phyloP scores from a whole-genome alignment of 1,284 basidiomycete genomes.

The Cryptococcus wingfieldii region DNA sequence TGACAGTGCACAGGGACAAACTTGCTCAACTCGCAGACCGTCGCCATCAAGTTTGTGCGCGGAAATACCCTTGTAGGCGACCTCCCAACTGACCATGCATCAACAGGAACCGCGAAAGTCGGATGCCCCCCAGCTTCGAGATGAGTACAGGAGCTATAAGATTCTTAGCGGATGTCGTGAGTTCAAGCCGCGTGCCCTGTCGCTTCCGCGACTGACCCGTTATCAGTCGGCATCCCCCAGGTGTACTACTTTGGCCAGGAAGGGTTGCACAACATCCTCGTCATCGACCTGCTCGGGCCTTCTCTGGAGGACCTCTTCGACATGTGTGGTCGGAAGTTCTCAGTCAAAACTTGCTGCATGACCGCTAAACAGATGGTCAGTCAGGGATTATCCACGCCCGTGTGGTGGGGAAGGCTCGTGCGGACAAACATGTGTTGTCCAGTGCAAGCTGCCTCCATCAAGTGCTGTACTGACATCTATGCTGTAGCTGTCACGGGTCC shows the following conservation, averaged over 20 bases:
- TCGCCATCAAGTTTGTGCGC: slow-evolving; percentile 96
- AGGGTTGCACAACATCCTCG: slow-evolving; percentile 94
- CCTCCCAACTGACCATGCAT: not conserved
- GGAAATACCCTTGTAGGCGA: not conserved
- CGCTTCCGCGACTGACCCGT: slow-evolving; percentile 3
- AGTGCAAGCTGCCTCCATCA: not conserved
- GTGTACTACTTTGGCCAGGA: slow-evolving; percentile 98
- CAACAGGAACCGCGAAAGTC: slow-evolving; percentile 87
- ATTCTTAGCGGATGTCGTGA: slow-evolving; percentile 85
- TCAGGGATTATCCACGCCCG: slow-evolving; percentile 9
- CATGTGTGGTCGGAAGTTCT: slow-evolving; percentile 92
- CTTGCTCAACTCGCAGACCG: slow-evolving; percentile 88
- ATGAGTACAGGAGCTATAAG: slow-evolving; percentile 96
- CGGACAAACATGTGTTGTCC: not conserved
- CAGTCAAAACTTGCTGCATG: slow-evolving; percentile 94
- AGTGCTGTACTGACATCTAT: not conserved
- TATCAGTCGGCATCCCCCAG: slow-evolving; percentile 78
- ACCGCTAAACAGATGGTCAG: slow-evolving; percentile 91
- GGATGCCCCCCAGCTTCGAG: slow-evolving; percentile 89
- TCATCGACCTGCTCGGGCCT: slow-evolving; percentile 90
- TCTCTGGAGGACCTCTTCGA: slow-evolving; percentile 92
- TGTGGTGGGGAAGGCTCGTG: not conserved
- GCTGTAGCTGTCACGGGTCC: slow-evolving; percentile 72
- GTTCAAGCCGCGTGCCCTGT: slow-evolving; percentile 47
- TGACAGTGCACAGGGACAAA: slow-evolving; percentile 67